These are phyloP conservation scores for Vitis rupestris DNA, from an alignment of 164 flowering plant species.

Conservation along the genomic window DNA sequence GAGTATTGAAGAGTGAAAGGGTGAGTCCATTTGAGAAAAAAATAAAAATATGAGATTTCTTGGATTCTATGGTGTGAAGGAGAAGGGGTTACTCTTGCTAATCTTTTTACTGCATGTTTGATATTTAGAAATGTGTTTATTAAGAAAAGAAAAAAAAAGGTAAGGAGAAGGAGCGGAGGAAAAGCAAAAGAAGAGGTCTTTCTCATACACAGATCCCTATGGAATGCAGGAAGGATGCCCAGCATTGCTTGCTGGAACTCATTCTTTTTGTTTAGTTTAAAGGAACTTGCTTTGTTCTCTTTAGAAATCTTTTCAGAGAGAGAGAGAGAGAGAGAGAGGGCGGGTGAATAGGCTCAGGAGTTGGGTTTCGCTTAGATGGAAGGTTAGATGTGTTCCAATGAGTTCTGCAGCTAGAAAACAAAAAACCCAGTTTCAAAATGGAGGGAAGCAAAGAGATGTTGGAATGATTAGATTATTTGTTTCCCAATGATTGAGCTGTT, in stretches of 20 bases:
- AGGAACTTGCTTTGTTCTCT: conserved; percentile 46
- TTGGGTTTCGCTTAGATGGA: conserved; percentile 23
- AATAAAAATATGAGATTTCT: conserved; percentile 1
- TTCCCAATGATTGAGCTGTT: conserved; percentile 58
- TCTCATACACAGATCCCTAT: conserved; percentile 68
- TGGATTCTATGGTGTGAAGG: background rate
- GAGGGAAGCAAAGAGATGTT: conserved; percentile 9
- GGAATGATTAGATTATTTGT: conserved; percentile 44
- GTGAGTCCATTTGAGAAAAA: too few relatives aligned
- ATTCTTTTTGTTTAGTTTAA: conserved; percentile 60
- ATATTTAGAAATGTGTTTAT: too few relatives aligned
- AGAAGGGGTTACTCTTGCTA: background rate
- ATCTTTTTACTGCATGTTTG: background rate
- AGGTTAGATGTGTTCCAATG: conserved; percentile 29
- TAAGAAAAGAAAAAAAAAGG: conserved; percentile 11
- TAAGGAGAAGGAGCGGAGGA: conserved; percentile 17
- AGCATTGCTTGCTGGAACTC: conserved; percentile 41
- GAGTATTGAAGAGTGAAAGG: too few relatives aligned
- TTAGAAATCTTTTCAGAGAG: conserved; percentile 29
- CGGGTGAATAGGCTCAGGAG: conserved; percentile 21
- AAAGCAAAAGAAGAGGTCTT: conserved; percentile 49
- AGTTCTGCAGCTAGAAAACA: conserved; percentile 35
- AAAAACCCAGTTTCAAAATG: conserved; percentile 21
- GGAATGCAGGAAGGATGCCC: conserved; percentile 44
- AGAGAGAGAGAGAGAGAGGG: conserved; percentile 22